Percentiles rank a stretch among this genome's conserved stretches.
Evolutionary conservation across 2,329 filamentous ascomycete species (phyloP).

Genomic region (Curvularia sp.): DNA sequence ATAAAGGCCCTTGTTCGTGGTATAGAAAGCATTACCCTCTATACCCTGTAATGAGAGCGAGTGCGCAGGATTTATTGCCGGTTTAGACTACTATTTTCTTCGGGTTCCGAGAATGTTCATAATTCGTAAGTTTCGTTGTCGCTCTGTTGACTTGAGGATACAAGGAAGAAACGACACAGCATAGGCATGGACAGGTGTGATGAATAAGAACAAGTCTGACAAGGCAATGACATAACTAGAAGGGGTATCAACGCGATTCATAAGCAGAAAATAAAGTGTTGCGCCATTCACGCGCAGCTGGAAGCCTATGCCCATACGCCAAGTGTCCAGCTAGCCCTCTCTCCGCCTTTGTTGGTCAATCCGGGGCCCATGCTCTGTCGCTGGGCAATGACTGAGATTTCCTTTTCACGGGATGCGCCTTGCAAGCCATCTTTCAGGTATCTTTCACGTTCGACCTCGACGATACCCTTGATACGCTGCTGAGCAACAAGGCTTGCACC

Average conservation of each 20-base stretch:
- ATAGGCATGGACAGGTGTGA: neutral
- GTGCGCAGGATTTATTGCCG: neutral
- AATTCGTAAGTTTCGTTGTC: neutral
- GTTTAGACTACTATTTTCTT: neutral
- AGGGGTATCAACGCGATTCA: conserved; percentile 19
- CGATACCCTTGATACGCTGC: conserved; percentile 72
- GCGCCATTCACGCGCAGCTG: neutral
- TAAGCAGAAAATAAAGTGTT: neutral
- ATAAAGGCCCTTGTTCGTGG: too few species aligned
- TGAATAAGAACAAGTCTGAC: neutral
- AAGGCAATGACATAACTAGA: conserved; percentile 1
- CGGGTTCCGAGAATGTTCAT: neutral
- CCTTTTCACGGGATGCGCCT: conserved; percentile 66
- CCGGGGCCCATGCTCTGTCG: conserved; percentile 70
- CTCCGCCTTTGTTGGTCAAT: conserved; percentile 38
- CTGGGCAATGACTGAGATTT: conserved; percentile 64
- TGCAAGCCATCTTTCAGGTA: conserved; percentile 72
- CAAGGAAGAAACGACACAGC: neutral
- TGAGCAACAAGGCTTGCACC: conserved; percentile 75
- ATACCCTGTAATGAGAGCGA: too few species aligned
- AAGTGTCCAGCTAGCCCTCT: conserved; percentile 50
- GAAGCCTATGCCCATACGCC: conserved; percentile 49
- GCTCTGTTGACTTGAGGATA: neutral
- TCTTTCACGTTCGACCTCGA: conserved; percentile 73
- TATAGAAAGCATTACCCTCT: too few species aligned